Conservation (phyloP, 2,329 filamentous ascomycete genomes). For the Beauveria bassiana region DNA sequence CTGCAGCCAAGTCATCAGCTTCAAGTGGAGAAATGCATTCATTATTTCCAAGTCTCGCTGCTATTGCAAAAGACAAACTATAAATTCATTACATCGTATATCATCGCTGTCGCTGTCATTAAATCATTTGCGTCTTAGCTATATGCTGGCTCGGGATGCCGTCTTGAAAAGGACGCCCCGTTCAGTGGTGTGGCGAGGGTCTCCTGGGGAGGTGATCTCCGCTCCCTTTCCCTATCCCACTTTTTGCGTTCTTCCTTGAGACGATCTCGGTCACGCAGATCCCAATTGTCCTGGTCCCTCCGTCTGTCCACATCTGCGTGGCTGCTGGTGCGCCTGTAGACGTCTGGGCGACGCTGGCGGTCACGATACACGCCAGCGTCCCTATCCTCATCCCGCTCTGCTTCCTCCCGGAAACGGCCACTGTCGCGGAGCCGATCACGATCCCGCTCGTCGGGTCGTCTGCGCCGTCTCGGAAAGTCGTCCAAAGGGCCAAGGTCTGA, state of each 20-base stretch:
- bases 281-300: constrained; percentile 27
- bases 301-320: constrained; percentile 41
- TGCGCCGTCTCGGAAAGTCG: constrained; percentile 22
- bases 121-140: constrained; percentile 15
- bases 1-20: not conserved
- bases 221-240: constrained; percentile 21
- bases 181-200: constrained; percentile 20
- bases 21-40: not conserved
- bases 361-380: constrained; percentile 25
- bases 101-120: not conserved
- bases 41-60: not conserved
- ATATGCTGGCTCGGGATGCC: constrained; percentile 31
- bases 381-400: constrained; percentile 25
- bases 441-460: constrained; percentile 32
- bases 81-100: not conserved
- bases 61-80: not conserved
- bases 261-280: constrained; percentile 25
- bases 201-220: constrained; percentile 26
- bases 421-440: constrained; percentile 27
- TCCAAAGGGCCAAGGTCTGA: constrained; percentile 27
- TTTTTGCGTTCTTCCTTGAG: constrained; percentile 27
- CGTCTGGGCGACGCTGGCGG: constrained; percentile 30
- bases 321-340: constrained; percentile 39
- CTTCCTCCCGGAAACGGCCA: constrained; percentile 24
- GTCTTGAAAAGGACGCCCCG: constrained; percentile 26